A percentile compares a stretch with the other conserved stretches of the same genome.
Evolutionary conservation across 1,284 basidiomycete genomes (phyloP).

Genomic region (Sporisorium graminicola): DNA sequence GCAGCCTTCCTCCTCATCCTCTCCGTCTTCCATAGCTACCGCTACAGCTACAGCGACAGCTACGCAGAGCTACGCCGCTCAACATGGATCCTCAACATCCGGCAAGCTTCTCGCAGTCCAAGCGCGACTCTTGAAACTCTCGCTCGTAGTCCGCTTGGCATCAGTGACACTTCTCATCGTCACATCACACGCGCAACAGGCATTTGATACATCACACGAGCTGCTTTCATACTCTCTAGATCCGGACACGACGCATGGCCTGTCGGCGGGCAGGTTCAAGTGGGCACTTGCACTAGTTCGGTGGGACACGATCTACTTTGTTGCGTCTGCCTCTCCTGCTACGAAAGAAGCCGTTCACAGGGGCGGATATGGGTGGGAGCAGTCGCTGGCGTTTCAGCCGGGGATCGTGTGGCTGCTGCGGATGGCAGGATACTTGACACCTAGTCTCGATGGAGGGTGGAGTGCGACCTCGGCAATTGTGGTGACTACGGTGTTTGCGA

Average conservation of each 20-base stretch:
- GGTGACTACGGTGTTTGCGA: slow-evolving; percentile 39
- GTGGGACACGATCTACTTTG: slow-evolving; percentile 91
- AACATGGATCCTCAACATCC: background rate
- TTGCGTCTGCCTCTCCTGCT: slow-evolving; percentile 45
- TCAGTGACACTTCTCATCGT: slow-evolving; percentile 32
- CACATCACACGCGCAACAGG: slow-evolving; percentile 31
- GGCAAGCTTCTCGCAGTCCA: slow-evolving; percentile 7
- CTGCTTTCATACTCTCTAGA: slow-evolving; percentile 47
- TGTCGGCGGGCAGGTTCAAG: slow-evolving; percentile 14
- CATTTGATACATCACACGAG: slow-evolving; percentile 60
- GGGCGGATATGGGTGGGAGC: slow-evolving; percentile 78
- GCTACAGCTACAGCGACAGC: too few relatives aligned
- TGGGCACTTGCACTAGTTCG: slow-evolving; percentile 73
- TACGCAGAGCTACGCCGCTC: too few relatives aligned
- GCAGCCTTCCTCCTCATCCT: slow-evolving; percentile 1
- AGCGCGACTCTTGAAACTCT: slow-evolving; percentile 19
- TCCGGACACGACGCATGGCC: slow-evolving; percentile 1
- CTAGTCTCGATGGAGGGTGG: slow-evolving; percentile 39
- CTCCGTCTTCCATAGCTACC: background rate
- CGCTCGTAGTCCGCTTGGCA: slow-evolving; percentile 21
- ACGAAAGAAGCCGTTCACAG: background rate
- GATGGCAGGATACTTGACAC: slow-evolving; percentile 25
- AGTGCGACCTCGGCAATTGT: slow-evolving; percentile 42
- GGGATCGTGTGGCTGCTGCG: slow-evolving; percentile 71
- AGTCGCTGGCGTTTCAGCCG: slow-evolving; percentile 89